Evolutionary conservation across 371 early-diverging fungal species (phyloP).

Genomic region (Nematocida minor): DNA sequence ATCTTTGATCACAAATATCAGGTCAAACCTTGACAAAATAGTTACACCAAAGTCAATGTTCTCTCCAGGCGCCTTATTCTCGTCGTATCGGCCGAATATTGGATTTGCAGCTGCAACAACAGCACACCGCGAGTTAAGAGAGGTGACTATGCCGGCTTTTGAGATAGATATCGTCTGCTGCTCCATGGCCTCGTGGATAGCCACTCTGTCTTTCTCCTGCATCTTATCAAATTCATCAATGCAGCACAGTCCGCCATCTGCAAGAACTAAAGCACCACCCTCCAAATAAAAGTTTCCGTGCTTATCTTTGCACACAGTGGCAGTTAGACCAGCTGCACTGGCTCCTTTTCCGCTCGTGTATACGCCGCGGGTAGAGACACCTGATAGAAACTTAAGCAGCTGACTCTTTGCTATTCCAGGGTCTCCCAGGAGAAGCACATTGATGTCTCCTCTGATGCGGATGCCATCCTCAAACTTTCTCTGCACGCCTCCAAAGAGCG

Average conservation of each 20-base stretch:
- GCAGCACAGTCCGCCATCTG: conserved; percentile 96
- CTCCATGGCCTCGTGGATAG: conserved; percentile 99
- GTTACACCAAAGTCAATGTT: conserved; percentile 99
- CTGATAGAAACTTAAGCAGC: conserved; percentile 91
- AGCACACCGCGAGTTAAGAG: conserved; percentile 89
- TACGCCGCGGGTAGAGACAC: conserved; percentile 82
- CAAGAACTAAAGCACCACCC: conserved; percentile 98
- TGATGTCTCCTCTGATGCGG: conserved; percentile 92
- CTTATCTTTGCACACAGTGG: conserved; percentile 71
- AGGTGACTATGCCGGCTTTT: conserved; percentile 98
- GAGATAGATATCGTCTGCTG: conserved; percentile 99
- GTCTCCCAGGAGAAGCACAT: conserved; percentile 93
- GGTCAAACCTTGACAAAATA: conserved; percentile 88
- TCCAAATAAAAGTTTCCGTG: conserved; percentile 91
- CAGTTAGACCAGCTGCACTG: conserved; percentile 79
- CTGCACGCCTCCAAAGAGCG: conserved; percentile 91
- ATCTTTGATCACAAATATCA: conserved; percentile 88
- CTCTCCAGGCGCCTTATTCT: conserved; percentile 78
- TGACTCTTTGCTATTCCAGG: conserved; percentile 98
- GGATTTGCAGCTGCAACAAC: conserved; percentile 99
- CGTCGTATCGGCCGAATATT: conserved; percentile 97
- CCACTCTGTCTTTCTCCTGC: conserved; percentile 96
- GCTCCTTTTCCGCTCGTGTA: conserved; percentile 80
- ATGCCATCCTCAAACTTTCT: conserved; percentile 87
- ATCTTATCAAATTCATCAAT: conserved; percentile 99